Percentiles rank a stretch among this genome's conserved stretches.
phyloP scores from a whole-genome alignment of 176 grass and related monocot genomes.

The Cenchrus purpureus region DNA sequence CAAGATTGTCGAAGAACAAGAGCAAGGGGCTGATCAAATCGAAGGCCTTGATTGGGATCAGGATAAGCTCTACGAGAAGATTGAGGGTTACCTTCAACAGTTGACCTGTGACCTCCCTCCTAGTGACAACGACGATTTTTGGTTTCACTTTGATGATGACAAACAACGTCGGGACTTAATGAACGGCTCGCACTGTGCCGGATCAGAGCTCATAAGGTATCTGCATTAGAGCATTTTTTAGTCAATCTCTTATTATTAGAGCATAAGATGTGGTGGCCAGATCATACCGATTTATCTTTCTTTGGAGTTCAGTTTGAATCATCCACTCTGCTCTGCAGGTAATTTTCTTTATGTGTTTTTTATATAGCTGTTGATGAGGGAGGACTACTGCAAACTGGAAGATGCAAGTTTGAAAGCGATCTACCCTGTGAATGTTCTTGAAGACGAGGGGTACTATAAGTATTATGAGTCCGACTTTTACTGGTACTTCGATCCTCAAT shows the following conservation, averaged over 20 bases:
- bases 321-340: background rate
- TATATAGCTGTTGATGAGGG: background rate
- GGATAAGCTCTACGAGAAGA: background rate
- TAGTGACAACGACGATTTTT: background rate
- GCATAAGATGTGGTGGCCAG: background rate
- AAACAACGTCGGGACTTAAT: background rate
- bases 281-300: background rate
- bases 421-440: background rate
- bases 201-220: background rate
- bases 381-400: background rate
- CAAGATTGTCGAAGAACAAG: background rate
- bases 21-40: background rate
- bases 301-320: background rate
- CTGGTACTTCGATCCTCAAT: background rate
- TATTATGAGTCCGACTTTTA: background rate
- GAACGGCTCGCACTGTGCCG: background rate
- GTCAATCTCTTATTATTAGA: background rate
- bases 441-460: background rate
- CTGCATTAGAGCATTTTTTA: background rate
- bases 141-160: background rate
- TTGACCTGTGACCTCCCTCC: background rate
- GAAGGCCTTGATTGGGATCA: constrained; percentile 4
- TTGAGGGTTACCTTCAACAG: background rate
- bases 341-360: background rate
- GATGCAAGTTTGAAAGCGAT: background rate